Evolutionary conservation across 2,329 filamentous ascomycete species (phyloP).

Genomic region (Dryadomyces quercus-mongolicae): DNA sequence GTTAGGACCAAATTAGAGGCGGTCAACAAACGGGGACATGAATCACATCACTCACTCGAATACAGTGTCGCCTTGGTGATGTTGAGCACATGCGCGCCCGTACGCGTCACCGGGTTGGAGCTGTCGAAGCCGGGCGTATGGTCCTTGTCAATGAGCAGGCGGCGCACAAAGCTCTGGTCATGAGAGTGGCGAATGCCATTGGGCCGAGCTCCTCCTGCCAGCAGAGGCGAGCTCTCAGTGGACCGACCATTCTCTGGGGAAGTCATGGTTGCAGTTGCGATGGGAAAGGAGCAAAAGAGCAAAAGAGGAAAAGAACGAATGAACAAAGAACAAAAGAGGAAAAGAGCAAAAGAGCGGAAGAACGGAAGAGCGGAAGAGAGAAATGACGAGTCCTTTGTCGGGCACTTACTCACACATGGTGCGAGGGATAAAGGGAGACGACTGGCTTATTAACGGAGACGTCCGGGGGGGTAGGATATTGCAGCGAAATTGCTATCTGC

Average conservation of each 20-base stretch:
- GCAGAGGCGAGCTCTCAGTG: slow-evolving; percentile 28
- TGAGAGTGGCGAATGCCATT: neutral
- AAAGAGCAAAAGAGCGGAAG: neutral
- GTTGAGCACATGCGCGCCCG: slow-evolving; percentile 38
- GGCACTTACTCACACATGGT: no score
- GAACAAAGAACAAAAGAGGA: neutral
- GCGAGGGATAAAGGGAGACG: no score
- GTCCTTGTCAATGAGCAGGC: slow-evolving; percentile 31
- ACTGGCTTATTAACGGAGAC: no score
- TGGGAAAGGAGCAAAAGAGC: neutral
- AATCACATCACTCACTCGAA: slow-evolving; percentile 23
- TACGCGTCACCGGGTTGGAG: slow-evolving; percentile 30
- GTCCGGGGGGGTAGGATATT: no score
- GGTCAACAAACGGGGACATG: neutral
- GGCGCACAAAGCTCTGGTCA: slow-evolving; percentile 14
- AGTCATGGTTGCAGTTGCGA: neutral
- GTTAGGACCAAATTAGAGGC: neutral
- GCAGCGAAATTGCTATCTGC: no score
- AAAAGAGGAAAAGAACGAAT: neutral
- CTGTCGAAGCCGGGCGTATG: slow-evolving; percentile 41
- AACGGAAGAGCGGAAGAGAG: neutral
- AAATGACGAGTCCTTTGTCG: neutral
- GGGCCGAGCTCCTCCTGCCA: slow-evolving; percentile 11
- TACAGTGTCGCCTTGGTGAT: slow-evolving; percentile 44
- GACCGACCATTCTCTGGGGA: no score